Percentiles rank a stretch among this genome's conserved stretches.
Evolutionary conservation across 306 rosid species (phyloP).

Genomic region (Castanea sativa): DNA sequence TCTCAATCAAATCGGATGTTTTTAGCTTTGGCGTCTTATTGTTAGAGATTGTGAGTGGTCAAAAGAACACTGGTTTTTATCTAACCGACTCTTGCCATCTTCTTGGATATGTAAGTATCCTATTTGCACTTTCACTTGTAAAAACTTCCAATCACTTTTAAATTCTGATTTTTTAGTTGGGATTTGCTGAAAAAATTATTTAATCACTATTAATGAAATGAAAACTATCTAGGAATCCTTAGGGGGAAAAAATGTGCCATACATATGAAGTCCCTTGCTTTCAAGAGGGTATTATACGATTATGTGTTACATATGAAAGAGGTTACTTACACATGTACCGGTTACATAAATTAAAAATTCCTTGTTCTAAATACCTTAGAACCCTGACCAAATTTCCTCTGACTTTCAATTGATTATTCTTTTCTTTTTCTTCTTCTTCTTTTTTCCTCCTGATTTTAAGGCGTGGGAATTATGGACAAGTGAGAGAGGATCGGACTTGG

Average conservation of each 20-base stretch:
- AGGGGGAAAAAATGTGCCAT: no score
- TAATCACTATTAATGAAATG: no score
- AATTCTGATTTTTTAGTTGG: no score
- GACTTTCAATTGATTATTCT: not conserved
- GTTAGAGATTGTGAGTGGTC: constrained; percentile 33
- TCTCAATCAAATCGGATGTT: constrained; percentile 28
- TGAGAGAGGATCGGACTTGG: constrained; percentile 9
- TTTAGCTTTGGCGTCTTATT: constrained; percentile 37
- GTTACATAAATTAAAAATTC: no score
- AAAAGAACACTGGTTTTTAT: constrained; percentile 34
- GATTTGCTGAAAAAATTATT: no score
- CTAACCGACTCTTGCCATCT: constrained; percentile 27
- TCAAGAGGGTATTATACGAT: no score
- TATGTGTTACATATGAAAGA: no score
- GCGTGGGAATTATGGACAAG: constrained; percentile 42
- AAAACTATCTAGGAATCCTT: no score
- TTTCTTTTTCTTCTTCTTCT: not conserved
- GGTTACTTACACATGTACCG: no score
- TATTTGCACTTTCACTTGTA: not conserved
- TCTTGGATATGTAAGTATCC: constrained; percentile 35
- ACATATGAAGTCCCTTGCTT: not conserved
- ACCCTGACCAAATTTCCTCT: not conserved
- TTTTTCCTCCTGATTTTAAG: not conserved
- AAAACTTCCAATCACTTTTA: not conserved
- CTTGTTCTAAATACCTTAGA: not conserved